Conservation (phyloP, 2,329 filamentous ascomycete species). For the Gyromitra esculenta region DNA sequence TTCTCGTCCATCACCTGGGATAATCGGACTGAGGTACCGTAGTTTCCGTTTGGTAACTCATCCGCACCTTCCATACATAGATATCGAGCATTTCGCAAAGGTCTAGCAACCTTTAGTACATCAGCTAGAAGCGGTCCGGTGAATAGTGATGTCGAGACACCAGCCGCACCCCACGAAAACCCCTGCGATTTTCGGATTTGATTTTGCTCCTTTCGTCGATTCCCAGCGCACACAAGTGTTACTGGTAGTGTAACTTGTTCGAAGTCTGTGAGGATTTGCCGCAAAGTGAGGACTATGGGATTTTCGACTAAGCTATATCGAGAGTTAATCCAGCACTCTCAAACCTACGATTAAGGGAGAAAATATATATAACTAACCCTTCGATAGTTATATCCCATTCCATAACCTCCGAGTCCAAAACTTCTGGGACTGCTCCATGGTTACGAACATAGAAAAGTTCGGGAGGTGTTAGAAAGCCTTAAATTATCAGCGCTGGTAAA, state of each 20-base stretch:
- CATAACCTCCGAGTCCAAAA: conserved; percentile 75
- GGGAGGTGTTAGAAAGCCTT: conserved; percentile 82
- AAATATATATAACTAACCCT: conserved; percentile 63
- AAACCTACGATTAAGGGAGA: not conserved
- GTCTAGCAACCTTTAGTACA: conserved; percentile 74
- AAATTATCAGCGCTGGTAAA: conserved; percentile 18
- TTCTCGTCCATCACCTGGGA: conserved; percentile 88
- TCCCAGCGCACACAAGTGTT: conserved; percentile 90
- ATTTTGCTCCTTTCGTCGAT: conserved; percentile 92
- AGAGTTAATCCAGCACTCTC: conserved; percentile 2
- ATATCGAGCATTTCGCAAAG: conserved; percentile 76
- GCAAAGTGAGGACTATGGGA: conserved; percentile 76
- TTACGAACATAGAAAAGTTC: conserved; percentile 93
- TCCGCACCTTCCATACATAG: conserved; percentile 93
- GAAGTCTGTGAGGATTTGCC: conserved; percentile 76
- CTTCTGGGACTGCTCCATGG: conserved; percentile 82
- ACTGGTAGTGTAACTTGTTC: conserved; percentile 86
- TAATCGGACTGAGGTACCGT: conserved; percentile 86
- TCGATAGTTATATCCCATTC: conserved; percentile 86
- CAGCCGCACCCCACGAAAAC: conserved; percentile 92
- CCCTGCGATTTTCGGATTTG: conserved; percentile 89
- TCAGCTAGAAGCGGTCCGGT: conserved; percentile 82
- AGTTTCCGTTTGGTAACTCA: conserved; percentile 83
- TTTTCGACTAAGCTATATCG: conserved; percentile 73
- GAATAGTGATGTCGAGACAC: conserved; percentile 85